Evolutionary conservation across 2,329 filamentous ascomycete genomes (phyloP), one percentile per base, ranked within the genome.

Genomic region (Cyphellophora attinorum): DNA sequence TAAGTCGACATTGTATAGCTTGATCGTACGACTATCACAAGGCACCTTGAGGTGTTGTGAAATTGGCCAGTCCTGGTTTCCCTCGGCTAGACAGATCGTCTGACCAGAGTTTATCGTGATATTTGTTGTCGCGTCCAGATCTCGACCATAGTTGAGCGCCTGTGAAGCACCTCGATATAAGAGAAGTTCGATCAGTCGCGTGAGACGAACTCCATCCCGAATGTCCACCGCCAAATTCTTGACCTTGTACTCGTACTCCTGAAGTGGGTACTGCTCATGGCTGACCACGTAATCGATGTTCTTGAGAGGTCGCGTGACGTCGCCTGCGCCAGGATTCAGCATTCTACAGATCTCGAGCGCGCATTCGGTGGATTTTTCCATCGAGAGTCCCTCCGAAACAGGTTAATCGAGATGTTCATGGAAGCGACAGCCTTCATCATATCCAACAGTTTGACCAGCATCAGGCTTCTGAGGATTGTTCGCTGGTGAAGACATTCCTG

Each of bases 201-300:
- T 70, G n/a, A 80, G 52, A 29, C 70, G 57, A 6, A 79, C 62
- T 2, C 76, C 76, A 48, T 79, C 71, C 19, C 76, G 66, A 14
- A 80, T 58, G 46, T 79, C 76, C 6, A 74, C 64, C 1, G 74
- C 76, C 15, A 81, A 60, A 44, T 79, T 79, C 6, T 61, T 57
- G 35, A 80, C 67, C 25, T 56, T 55, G 48, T 76, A 79, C 1
- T 61, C 56, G 42, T 72, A 73, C 52, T 80, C 76, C 41, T 76
- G 63, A 5, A 79, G 59, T 2, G 67, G 64, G 39, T 70, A 64
- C 48, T 80, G 76, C 5, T 62, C 54, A 47, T 74, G 66, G 3
- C 51, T 50, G 14, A 78, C 54, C n/a, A 61, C 61, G 51, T 74
- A 79, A 38, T 67, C 67, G 14, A 79, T 54, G 47, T 77, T 71